Evolutionary conservation across 176 grass and related monocot genomes (phyloP), one percentile per base, ranked within the genome.

Genomic region (Microstegium vimineum): DNA sequence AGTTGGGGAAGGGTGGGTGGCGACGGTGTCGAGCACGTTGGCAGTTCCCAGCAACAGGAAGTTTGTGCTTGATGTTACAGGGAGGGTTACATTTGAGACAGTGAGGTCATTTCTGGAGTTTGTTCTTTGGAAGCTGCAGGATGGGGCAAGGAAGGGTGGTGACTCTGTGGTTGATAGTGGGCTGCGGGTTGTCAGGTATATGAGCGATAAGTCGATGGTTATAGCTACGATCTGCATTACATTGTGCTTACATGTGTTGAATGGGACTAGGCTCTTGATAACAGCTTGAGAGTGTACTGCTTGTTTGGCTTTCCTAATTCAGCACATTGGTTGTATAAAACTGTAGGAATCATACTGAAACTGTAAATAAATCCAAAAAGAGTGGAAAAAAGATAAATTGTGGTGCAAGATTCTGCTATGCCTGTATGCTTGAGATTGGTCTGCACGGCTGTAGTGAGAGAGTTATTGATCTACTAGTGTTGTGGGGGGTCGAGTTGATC

Each of bases 21-120:
- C 92, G 71, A 88, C 88, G 0, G 80, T 99, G 35, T 92, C 91
- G 6, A 94, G 85, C 73, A 92, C 93, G 6, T 56, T 99, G 65
- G 77, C 89, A 11, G 87, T 89, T 72, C 93, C 97, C 8, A 87
- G 81, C 68, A 96, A 96, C 82, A 83, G 97, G 88, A 92, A 78
- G 26, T 89, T 99, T 74, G 85, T 96, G 54, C 84, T 99, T 73
- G 91, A 99, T 83, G 93, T 99, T 64, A 96, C 93, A 3, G 97
- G 97, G 57, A 94, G 89, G 70, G 81, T 99, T 10, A 99, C 97
- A 22, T 99, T 96, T 78, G 97, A 99, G 86, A 94, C 93, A 0
- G 91, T 99, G 60, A 82, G 89, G 66, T 99, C 93, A 3, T 99
- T 92, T 76, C 91, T 99, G 17, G 97, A 99, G 60, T 96, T 99